Percentiles rank a stretch among this genome's conserved stretches.
Conservation (phyloP, 805 yeast species). For the Metschnikowia cubensis region DNA sequence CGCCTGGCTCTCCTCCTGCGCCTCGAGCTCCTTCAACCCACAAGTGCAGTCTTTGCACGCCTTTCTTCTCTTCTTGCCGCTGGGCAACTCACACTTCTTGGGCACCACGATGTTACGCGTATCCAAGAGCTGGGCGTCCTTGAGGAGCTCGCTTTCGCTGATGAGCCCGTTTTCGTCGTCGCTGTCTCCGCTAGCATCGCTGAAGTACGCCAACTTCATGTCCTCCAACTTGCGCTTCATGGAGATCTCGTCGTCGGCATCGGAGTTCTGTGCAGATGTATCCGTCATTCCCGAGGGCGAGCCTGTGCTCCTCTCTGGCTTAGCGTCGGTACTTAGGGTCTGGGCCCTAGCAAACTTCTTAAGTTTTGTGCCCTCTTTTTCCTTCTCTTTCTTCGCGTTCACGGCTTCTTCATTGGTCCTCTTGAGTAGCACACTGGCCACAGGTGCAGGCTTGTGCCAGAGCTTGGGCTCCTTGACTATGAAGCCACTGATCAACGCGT, state of each 20-base stretch:
- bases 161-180: constrained; percentile 52
- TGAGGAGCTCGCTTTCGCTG: constrained; percentile 42
- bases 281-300: constrained; percentile 39
- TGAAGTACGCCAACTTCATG: constrained; percentile 52
- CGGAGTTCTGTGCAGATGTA: constrained; percentile 39
- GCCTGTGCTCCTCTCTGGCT: background rate
- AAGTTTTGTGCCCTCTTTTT: constrained; percentile 13
- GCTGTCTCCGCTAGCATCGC: constrained; percentile 48
- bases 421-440: constrained; percentile 30
- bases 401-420: constrained; percentile 16
- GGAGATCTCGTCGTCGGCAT: constrained; percentile 35
- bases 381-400: background rate
- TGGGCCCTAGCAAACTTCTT: constrained; percentile 12
- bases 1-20: constrained; percentile 48
- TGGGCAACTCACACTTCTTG: constrained; percentile 49
- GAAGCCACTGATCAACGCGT: constrained; percentile 66
- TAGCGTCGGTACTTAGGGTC: background rate
- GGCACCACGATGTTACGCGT: constrained; percentile 49
- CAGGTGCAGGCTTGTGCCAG: constrained; percentile 55
- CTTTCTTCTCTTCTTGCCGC: constrained; percentile 66
- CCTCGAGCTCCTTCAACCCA: constrained; percentile 89
- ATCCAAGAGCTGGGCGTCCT: constrained; percentile 21
- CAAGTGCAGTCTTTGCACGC: constrained; percentile 99
- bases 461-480: constrained; percentile 35
- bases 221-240: constrained; percentile 43